Percentiles rank a stretch among this genome's conserved stretches.
Evolutionary conservation across 73 alveolate genomes (phyloP).

Genomic region (Paramecium caudatum): DNA sequence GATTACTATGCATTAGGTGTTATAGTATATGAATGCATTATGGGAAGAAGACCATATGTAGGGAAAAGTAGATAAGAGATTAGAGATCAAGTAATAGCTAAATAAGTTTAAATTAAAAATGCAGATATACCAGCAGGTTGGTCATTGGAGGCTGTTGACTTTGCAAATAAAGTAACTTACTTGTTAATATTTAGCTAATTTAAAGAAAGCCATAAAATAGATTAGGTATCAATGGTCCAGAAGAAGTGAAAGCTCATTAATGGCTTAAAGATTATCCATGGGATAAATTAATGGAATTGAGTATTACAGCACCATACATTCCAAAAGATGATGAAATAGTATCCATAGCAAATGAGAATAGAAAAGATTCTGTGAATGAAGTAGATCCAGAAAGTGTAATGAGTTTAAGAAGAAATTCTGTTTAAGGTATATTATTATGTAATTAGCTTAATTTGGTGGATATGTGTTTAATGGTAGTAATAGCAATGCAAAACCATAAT

Average conservation of each 20-base stretch:
- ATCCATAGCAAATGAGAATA: slow-evolving; percentile 46
- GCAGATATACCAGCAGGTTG: slow-evolving; percentile 84
- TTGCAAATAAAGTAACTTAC: slow-evolving; percentile 84
- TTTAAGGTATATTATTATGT: slow-evolving; percentile 69
- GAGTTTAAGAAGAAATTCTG: slow-evolving; percentile 79
- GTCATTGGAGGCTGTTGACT: slow-evolving; percentile 90
- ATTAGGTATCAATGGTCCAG: slow-evolving; percentile 82
- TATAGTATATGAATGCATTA: slow-evolving; percentile 89
- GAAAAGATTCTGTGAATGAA: slow-evolving; percentile 76
- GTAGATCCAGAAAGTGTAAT: slow-evolving; percentile 68
- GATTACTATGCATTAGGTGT: slow-evolving; percentile 91
- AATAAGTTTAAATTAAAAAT: slow-evolving; percentile 84
- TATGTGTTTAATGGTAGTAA: slow-evolving; percentile 45
- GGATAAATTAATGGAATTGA: slow-evolving; percentile 67
- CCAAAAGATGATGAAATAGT: slow-evolving; percentile 62
- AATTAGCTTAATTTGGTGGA: slow-evolving; percentile 17
- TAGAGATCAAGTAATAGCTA: slow-evolving; percentile 88
- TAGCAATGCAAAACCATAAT: slow-evolving; percentile 29
- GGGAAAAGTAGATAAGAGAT: slow-evolving; percentile 94
- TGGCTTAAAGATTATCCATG: slow-evolving; percentile 81
- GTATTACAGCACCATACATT: slow-evolving; percentile 69
- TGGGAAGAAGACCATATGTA: slow-evolving; percentile 87
- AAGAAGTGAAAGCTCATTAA: slow-evolving; percentile 79
- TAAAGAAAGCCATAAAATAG: slow-evolving; percentile 79
- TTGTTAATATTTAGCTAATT: slow-evolving; percentile 66